Evolutionary conservation across 495 filamentous ascomycete species (phyloP).

Genomic region (Penicillium herquei): DNA sequence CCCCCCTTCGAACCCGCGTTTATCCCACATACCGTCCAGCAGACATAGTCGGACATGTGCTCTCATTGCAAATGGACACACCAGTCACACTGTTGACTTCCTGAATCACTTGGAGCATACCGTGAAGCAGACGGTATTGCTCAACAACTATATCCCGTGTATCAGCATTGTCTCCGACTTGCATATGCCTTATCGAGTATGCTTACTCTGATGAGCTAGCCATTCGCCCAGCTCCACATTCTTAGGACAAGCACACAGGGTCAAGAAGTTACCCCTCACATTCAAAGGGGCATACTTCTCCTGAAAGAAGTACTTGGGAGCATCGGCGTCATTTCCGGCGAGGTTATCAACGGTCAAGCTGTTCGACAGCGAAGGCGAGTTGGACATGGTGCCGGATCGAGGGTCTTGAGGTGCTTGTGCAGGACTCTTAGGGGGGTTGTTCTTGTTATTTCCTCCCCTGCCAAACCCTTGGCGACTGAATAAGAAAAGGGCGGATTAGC

Average conservation of each 20-base stretch:
- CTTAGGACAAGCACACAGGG: slow-evolving; percentile 82
- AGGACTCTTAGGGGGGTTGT: slow-evolving; percentile 47
- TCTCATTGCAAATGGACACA: slow-evolving; percentile 74
- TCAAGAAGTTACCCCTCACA: slow-evolving; percentile 96
- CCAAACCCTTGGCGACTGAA: slow-evolving; percentile 52
- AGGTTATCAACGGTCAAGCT: slow-evolving; percentile 51
- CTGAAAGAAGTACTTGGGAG: slow-evolving; percentile 69
- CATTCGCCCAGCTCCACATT: slow-evolving; percentile 90
- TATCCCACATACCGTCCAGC: slow-evolving; percentile 72
- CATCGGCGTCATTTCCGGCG: slow-evolving; percentile 52
- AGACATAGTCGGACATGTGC: slow-evolving; percentile 85
- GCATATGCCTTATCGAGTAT: not conserved
- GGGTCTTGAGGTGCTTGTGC: slow-evolving; percentile 50
- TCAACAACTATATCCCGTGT: slow-evolving; percentile 65
- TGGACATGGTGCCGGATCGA: slow-evolving; percentile 48
- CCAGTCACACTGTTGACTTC: slow-evolving; percentile 70
- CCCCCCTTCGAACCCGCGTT: slow-evolving; percentile 7
- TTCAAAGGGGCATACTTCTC: slow-evolving; percentile 80
- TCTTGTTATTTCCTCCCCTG: slow-evolving; percentile 53
- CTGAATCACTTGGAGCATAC: slow-evolving; percentile 79
- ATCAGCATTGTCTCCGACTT: slow-evolving; percentile 18
- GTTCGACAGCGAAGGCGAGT: slow-evolving; percentile 55
- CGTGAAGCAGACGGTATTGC: slow-evolving; percentile 82
- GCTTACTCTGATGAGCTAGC: slow-evolving; percentile 88
- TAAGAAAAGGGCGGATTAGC: slow-evolving; percentile 40